These are phyloP conservation scores for Rhazya stricta DNA, from an alignment of 257 asterid species.

Conservation along the genomic window DNA sequence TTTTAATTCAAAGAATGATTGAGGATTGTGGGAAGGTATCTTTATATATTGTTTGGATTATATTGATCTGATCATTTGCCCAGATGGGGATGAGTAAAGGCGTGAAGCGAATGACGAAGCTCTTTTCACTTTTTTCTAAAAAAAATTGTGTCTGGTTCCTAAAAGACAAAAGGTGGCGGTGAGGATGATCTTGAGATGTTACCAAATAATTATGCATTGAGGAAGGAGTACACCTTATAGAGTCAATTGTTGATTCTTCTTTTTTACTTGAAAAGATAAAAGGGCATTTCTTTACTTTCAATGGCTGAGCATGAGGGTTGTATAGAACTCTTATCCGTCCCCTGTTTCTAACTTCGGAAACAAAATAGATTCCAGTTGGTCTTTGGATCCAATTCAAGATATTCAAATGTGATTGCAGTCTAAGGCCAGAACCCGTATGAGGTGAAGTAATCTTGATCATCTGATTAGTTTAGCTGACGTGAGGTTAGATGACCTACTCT, in stretches of 20 bases:
- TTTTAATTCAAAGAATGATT: conserved; percentile 10
- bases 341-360: too few relatives aligned
- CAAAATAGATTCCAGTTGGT: too few relatives aligned
- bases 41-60: conserved; percentile 7
- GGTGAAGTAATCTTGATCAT: too few relatives aligned
- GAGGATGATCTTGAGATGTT: neutral
- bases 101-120: neutral
- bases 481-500: too few relatives aligned
- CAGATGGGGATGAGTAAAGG: neutral
- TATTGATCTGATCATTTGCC: neutral
- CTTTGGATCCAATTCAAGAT: too few relatives aligned
- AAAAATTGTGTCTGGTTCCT: neutral
- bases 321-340: too few relatives aligned
- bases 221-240: neutral
- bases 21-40: conserved; percentile 14
- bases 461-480: too few relatives aligned
- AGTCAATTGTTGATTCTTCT: neutral
- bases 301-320: too few relatives aligned
- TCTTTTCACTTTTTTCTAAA: neutral
- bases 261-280: neutral
- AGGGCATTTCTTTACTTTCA: too few relatives aligned
- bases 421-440: too few relatives aligned
- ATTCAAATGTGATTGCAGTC: too few relatives aligned
- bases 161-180: conserved; percentile 7
- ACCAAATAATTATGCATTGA: neutral